Conservation (phyloP, 2,329 filamentous ascomycete genomes). For the Exophiala calicioides region DNA sequence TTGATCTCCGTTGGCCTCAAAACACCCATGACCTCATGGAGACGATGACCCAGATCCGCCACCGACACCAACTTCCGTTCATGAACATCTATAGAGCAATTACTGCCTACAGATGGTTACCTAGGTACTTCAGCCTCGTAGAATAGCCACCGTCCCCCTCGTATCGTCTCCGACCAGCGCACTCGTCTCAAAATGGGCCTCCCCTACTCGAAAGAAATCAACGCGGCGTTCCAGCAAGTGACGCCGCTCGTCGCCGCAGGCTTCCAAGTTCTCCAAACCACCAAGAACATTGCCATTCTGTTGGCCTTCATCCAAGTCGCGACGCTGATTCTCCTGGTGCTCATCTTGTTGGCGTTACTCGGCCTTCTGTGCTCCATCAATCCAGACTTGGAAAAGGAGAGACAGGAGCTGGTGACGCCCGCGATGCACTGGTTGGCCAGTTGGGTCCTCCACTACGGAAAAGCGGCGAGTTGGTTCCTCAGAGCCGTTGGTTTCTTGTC, state of each 20-base stretch:
- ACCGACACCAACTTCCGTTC: too few relatives aligned
- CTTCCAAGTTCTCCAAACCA: conserved; percentile 52
- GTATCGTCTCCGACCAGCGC: too few relatives aligned
- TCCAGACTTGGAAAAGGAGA: conserved; percentile 50
- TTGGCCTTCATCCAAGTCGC: conserved; percentile 51
- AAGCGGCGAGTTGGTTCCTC: conserved; percentile 67
- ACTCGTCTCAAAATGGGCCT: conserved; percentile 53
- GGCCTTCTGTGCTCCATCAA: conserved; percentile 49
- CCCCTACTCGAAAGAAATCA: conserved; percentile 55
- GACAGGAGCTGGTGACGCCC: conserved; percentile 46
- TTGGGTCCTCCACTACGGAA: conserved; percentile 29
- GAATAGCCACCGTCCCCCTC: too few relatives aligned
- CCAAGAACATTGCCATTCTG: conserved; percentile 52
- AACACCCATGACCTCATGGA: too few relatives aligned
- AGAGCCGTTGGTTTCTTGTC: conserved; percentile 60
- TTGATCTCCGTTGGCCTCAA: too few relatives aligned
- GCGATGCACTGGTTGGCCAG: conserved; percentile 38
- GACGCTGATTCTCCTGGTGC: conserved; percentile 43
- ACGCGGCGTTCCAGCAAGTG: conserved; percentile 55
- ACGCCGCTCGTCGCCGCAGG: conserved; percentile 53
- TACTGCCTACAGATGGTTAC: too few relatives aligned
- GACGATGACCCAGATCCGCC: too few relatives aligned
- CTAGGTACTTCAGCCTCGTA: too few relatives aligned
- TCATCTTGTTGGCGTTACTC: conserved; percentile 43
- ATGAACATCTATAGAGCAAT: too few relatives aligned